Evolutionary conservation across 2,329 filamentous ascomycete genomes (phyloP), one percentile per base, ranked within the genome.

Genomic region (Trichoderma polysporum): DNA sequence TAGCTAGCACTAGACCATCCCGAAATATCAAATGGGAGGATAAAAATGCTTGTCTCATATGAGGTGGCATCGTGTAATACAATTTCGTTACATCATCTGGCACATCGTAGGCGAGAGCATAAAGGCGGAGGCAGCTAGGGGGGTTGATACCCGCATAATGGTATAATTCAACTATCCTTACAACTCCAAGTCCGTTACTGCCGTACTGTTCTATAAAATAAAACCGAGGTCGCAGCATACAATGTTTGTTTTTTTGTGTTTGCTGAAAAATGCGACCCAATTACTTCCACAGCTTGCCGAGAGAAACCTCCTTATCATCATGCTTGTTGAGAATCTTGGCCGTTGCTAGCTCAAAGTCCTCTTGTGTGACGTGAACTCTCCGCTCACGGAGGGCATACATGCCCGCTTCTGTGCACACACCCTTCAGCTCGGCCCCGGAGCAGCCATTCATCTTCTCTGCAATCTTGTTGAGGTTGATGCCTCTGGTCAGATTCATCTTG

Each of bases 361-460:
- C 95, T 79, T 99, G 95, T 41, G 95, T 99, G 72, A 99, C 95
- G 79, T 99, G 95, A 68, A 99, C 94, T 81, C 95, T 90, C 77
- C 95, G 86, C 83, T 99, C 95, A 73, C 95, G 90, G 71, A 99
- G 85, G 15, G 95, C 95, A 77, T 95, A 99, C 95, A 99, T 99
- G 74, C 95, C 95, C 2, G 95, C 93, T 81, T 99, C 95, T 53
- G 95, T 99, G 79, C 95, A 99, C 56, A 99, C 95, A 83, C 95
- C 95, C 88, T 99, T 99, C 74, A 99, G 82, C 82, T 99, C 95
- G 64, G 95, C 95, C 69, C 95, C 95, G 3, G 94, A 97, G 81
- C 95, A 99, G 60, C 95, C 95, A 76, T 97, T 97, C 95, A 99
- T 99, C 88, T 98, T 98, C 85, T 99, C 95, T 33, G 95, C 95